Percentiles rank a stretch among this genome's conserved stretches.
These are phyloP conservation scores for Lagenidium giganteum DNA, from an alignment of 352 stramenopile species.

Conservation along the genomic window DNA sequence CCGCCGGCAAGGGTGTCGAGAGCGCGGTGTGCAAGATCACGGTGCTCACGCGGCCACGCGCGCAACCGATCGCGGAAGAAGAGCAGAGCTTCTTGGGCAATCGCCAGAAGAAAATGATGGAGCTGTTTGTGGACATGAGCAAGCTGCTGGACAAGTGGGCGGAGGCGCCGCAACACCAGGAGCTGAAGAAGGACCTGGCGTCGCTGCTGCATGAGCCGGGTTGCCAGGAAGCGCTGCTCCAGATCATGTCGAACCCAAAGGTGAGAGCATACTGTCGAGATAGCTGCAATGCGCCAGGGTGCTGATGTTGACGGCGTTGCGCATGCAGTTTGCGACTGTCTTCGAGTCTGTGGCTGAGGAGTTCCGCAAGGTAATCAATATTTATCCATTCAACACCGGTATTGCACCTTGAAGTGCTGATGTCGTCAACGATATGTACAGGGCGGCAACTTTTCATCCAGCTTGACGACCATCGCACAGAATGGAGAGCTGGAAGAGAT, in stretches of 20 bases:
- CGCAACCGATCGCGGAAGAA: constrained; percentile 19
- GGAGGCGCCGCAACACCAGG: constrained; percentile 33
- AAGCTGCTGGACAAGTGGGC: constrained; percentile 78
- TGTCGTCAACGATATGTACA: too few species aligned
- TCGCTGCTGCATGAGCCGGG: constrained; percentile 70
- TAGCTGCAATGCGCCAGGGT: not conserved
- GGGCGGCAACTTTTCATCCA: constrained; percentile 41
- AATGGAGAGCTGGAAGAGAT: constrained; percentile 65
- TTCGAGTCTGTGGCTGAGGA: constrained; percentile 60
- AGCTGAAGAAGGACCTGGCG: constrained; percentile 65
- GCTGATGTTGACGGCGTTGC: constrained; percentile 2
- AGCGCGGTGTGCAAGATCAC: constrained; percentile 70
- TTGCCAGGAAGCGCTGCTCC: constrained; percentile 61
- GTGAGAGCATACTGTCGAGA: too few species aligned
- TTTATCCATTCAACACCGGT: too few species aligned
- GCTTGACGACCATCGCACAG: constrained; percentile 40
- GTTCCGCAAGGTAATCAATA: too few species aligned
- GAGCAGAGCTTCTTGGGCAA: constrained; percentile 36
- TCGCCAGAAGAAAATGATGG: constrained; percentile 58
- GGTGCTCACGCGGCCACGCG: constrained; percentile 30
- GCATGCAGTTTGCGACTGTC: constrained; percentile 45
- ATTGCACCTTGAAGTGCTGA: too few species aligned
- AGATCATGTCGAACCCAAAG: constrained; percentile 69
- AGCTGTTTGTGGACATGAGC: constrained; percentile 72
- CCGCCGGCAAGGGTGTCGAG: constrained; percentile 27